Conservation (phyloP, 2,329 filamentous ascomycete genomes). For the Xylariomycetidae sp. region DNA sequence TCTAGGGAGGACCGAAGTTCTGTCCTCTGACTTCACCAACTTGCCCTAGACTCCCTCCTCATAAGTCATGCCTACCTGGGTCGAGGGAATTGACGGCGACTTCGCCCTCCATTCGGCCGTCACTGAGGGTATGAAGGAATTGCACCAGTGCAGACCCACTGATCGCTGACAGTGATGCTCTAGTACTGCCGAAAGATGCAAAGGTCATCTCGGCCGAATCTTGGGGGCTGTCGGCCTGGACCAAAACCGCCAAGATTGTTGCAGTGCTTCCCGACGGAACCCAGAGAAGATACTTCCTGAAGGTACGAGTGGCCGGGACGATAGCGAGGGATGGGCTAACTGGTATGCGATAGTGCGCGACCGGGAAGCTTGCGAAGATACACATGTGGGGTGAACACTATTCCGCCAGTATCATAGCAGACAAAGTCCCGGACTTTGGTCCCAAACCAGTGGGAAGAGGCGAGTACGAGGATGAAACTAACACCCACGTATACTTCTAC, state of each 20-base stretch:
- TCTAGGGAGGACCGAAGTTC: no score
- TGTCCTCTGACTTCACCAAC: no score
- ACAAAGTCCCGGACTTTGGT: conserved; percentile 3
- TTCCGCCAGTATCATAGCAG: conserved; percentile 7
- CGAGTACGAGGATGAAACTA: conserved; percentile 4
- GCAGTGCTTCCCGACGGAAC: conserved; percentile 3
- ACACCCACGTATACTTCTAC: conserved; percentile 8
- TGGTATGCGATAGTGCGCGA: conserved; percentile 5
- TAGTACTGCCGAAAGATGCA: conserved; percentile 14
- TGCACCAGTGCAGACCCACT: no score
- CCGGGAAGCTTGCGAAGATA: conserved; percentile 5
- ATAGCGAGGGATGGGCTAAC: not conserved
- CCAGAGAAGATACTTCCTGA: conserved; percentile 8
- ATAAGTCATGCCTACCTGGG: no score
- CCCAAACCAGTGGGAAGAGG: conserved; percentile 10
- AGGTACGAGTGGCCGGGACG: no score
- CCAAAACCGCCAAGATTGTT: conserved; percentile 10
- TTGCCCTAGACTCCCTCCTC: no score
- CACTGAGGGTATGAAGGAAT: no score
- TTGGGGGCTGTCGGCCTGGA: conserved; percentile 12
- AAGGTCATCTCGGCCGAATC: conserved; percentile 8
- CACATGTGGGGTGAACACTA: conserved; percentile 8
- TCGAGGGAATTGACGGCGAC: no score
- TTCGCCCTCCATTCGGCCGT: no score
- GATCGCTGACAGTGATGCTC: not conserved